Conservation (phyloP, 2,329 filamentous ascomycete genomes). For the Exophiala calicioides region DNA sequence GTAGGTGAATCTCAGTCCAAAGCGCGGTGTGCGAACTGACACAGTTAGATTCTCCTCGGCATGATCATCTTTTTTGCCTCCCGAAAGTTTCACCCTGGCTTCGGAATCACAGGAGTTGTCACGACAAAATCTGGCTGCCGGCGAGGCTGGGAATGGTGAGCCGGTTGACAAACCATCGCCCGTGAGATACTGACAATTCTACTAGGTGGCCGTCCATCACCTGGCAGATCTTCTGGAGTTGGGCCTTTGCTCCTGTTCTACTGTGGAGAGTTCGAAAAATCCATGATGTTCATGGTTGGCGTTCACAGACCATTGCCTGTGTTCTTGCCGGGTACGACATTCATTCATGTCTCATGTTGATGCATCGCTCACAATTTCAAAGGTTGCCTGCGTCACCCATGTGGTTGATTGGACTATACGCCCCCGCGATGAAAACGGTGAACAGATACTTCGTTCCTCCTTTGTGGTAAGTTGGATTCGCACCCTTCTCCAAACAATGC, state of each 20-base stretch:
- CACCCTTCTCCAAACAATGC: not conserved
- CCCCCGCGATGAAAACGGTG: slow-evolving; percentile 47
- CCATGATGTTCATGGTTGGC: slow-evolving; percentile 67
- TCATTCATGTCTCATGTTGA: not conserved
- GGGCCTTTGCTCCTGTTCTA: slow-evolving; percentile 61
- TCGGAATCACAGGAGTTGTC: slow-evolving; percentile 53
- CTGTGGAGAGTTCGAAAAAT: slow-evolving; percentile 64
- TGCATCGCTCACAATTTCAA: slow-evolving; percentile 37
- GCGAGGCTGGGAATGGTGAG: slow-evolving; percentile 66
- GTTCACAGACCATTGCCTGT: slow-evolving; percentile 60
- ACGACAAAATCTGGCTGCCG: slow-evolving; percentile 49
- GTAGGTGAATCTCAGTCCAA: slow-evolving; percentile 40
- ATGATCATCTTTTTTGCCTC: slow-evolving; percentile 64
- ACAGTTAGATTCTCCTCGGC: slow-evolving; percentile 56
- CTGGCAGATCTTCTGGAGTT: slow-evolving; percentile 67
- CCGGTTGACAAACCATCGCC: not conserved
- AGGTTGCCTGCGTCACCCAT: slow-evolving; percentile 66
- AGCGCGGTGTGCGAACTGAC: slow-evolving; percentile 23
- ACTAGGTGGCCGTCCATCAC: slow-evolving; percentile 60
- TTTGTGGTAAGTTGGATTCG: slow-evolving; percentile 53
- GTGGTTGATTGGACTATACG: slow-evolving; percentile 61
- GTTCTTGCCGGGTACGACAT: slow-evolving; percentile 46
- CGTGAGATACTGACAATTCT: slow-evolving; percentile 12
- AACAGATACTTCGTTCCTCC: slow-evolving; percentile 61
- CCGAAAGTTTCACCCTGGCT: slow-evolving; percentile 62